Conservation (phyloP, 2,329 filamentous ascomycete species). For the Phoma sp. region DNA sequence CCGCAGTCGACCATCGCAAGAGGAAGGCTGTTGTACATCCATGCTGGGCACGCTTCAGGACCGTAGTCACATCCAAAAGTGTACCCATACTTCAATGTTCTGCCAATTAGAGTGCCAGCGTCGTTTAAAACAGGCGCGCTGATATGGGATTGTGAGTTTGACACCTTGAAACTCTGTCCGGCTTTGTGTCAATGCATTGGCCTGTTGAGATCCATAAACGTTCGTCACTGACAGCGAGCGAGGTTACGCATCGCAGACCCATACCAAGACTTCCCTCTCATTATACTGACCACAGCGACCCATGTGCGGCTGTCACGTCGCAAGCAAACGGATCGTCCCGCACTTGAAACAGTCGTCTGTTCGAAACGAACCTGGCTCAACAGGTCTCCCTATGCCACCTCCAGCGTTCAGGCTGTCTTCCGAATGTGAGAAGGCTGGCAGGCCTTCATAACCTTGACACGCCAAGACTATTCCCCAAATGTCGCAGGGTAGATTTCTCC, state of each 20-base stretch:
- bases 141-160: neutral
- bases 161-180: slow-evolving; percentile 9
- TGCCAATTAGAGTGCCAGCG: neutral
- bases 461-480: slow-evolving; percentile 2
- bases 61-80: too few relatives aligned
- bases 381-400: slow-evolving; percentile 8
- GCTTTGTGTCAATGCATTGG: slow-evolving; percentile 4
- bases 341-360: slow-evolving; percentile 21
- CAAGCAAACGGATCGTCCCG: slow-evolving; percentile 22
- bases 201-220: slow-evolving; percentile 2
- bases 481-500: slow-evolving; percentile 2
- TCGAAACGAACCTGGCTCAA: slow-evolving; percentile 26
- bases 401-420: slow-evolving; percentile 4
- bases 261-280: slow-evolving; percentile 26
- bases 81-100: neutral
- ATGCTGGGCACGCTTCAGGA: too few relatives aligned
- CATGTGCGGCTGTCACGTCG: slow-evolving; percentile 13
- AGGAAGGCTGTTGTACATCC: too few relatives aligned
- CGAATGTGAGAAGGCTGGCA: neutral
- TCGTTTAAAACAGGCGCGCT: neutral
- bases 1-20: too few relatives aligned
- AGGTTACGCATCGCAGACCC: slow-evolving; percentile 18
- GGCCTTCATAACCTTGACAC: slow-evolving; percentile 11
- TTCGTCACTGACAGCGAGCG: neutral
- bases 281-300: slow-evolving; percentile 19